Base-by-base conservation (phyloP, 176 grass and related monocot species). In the Themeda triandra region DNA sequence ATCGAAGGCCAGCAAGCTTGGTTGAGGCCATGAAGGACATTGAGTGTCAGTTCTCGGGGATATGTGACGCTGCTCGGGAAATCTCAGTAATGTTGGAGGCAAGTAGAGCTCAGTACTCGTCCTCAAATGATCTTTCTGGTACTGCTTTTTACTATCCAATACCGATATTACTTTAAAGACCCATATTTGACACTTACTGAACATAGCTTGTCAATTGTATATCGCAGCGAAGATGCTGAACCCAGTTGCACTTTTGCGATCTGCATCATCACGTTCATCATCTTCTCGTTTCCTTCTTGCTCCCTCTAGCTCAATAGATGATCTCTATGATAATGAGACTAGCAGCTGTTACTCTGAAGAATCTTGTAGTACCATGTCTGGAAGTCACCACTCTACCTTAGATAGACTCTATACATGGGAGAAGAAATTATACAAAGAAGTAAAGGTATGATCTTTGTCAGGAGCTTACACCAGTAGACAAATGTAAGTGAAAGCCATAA, bases 361-460 rank as follows among this genome's bases (percentile, higher is more conserved):
- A 87, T 91, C 96, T 59, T 90, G 89, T 37, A 92, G 87, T 42
- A 81, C 82, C 9, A 81, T 88, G 81, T 92, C 96, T 76, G 85
- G 89, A 80, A 89, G 96, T 85, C 96, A 99, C 77, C 88, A 92
- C 59, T 96, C 96, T 76, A 99, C 93, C 63, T 90, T 99, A 63
- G 93, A 99, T 77, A 90, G 96, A 87, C 53, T 99, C 66, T 96
- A 96, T 81, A 82, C 85, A 87, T 99, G 96, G 96, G 96, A 99
- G 82, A 99, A 94, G 81, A 99, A 96, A 85, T 81, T 99, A 69
- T 99, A 96, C 85, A 81, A 94, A 69, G 96, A 99, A 99, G 93
- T 99, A 39, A 99, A 99, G 93, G 96, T 99, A 92, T 28, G 54
- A 35, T 42, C 30, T 63, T 69, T 72, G 23, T 77, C 62, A 65